Conservation (phyloP, 768 basidiomycete genomes). For the Leccinum longicurvipes region DNA sequence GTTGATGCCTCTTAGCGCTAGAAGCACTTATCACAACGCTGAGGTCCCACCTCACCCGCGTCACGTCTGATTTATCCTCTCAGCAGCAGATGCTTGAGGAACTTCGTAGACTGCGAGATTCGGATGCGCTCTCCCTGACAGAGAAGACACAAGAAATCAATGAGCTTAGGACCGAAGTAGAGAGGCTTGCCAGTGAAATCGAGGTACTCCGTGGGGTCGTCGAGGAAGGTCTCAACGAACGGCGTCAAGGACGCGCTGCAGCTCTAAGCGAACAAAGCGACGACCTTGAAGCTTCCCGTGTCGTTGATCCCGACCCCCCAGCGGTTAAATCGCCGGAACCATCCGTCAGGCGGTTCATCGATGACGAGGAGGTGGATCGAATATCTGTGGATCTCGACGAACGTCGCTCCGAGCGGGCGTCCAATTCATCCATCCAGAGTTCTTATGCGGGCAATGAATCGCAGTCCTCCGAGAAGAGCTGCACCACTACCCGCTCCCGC, state of each 20-base stretch:
- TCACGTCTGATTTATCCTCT: conserved; percentile 76
- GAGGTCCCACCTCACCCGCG: conserved; percentile 68
- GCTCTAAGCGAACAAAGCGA: conserved; percentile 7
- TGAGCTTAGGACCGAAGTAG: conserved; percentile 69
- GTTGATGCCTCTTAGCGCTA: conserved; percentile 51
- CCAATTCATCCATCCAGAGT: conserved; percentile 25
- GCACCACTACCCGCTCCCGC: neutral
- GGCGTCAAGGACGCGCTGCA: conserved; percentile 53
- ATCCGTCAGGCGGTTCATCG: conserved; percentile 41
- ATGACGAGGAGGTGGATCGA: conserved; percentile 55
- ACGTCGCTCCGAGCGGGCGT: conserved; percentile 51
- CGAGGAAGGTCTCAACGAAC: conserved; percentile 78
- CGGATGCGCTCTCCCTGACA: conserved; percentile 53
- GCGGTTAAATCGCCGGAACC: conserved; percentile 4
- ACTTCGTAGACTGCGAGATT: conserved; percentile 58
- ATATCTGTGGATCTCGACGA: conserved; percentile 69
- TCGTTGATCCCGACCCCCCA: neutral
- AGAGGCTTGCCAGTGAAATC: conserved; percentile 79
- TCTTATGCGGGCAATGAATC: conserved; percentile 6
- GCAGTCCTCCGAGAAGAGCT: neutral
- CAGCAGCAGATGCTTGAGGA: conserved; percentile 70
- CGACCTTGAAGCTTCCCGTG: neutral
- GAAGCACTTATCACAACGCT: conserved; percentile 76
- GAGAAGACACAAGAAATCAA: conserved; percentile 67
- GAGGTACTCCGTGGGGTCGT: conserved; percentile 84